Percentiles rank a stretch among this genome's conserved stretches.
phyloP scores from a whole-genome alignment of 495 filamentous ascomycete genomes.

The Penicillium diatomitis region DNA sequence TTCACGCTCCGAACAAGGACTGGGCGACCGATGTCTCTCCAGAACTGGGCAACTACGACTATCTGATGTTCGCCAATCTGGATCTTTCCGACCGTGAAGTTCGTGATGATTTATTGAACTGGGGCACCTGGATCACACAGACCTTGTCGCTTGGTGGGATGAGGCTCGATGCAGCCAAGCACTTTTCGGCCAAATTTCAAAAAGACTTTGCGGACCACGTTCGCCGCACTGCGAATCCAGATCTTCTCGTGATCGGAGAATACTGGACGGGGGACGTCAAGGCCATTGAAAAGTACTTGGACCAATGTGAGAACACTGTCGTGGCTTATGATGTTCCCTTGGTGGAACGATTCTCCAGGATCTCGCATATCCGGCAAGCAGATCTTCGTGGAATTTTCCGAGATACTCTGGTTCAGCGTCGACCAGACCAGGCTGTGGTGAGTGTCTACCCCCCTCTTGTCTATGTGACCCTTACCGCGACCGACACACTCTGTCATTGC shows the following conservation, averaged over 20 bases:
- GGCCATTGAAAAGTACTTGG: conserved; percentile 48
- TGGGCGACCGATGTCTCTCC: conserved; percentile 58
- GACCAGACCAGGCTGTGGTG: conserved; percentile 57
- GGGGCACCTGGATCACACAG: conserved; percentile 57
- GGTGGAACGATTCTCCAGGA: conserved; percentile 51
- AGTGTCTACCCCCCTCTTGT: conserved; percentile 9
- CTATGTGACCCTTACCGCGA: not conserved
- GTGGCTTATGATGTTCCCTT: conserved; percentile 61
- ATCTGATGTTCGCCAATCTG: conserved; percentile 58
- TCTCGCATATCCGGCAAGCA: conserved; percentile 40
- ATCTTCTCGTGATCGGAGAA: conserved; percentile 64
- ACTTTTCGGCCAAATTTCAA: conserved; percentile 58
- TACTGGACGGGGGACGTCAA: conserved; percentile 57
- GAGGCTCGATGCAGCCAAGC: conserved; percentile 66
- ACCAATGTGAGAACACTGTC: conserved; percentile 48
- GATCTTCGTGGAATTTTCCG: conserved; percentile 57
- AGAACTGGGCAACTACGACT: conserved; percentile 67
- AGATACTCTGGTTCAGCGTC: conserved; percentile 45
- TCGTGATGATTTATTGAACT: conserved; percentile 50
- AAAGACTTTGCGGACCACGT: conserved; percentile 48
- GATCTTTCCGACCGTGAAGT: conserved; percentile 62
- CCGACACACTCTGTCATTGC: too few relatives aligned
- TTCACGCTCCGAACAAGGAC: conserved; percentile 50
- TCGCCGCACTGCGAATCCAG: conserved; percentile 34
- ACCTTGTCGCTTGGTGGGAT: conserved; percentile 55